Evolutionary conservation across 2,329 filamentous ascomycete genomes (phyloP).

Genomic region (Westerdykella aurantiaca): DNA sequence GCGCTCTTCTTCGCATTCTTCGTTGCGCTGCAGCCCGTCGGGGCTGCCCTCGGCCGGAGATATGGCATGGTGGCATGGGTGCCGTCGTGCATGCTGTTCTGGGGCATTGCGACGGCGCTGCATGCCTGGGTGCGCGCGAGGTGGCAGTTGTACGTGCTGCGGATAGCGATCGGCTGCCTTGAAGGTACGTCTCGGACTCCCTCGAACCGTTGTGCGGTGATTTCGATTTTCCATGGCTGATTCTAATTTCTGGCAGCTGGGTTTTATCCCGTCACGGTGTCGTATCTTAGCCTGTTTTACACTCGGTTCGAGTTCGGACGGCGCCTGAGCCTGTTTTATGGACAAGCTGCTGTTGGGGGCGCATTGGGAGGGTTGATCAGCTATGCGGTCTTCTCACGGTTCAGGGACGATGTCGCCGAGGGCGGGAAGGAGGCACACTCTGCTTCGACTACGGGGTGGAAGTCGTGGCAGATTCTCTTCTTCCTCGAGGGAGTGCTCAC

Average conservation of each 20-base stretch:
- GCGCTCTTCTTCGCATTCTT: conserved; percentile 56
- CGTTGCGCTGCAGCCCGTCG: conserved; percentile 53
- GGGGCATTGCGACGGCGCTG: conserved; percentile 46
- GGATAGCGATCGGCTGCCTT: conserved; percentile 44
- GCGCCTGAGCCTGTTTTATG: conserved; percentile 52
- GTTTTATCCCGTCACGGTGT: conserved; percentile 55
- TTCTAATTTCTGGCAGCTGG: conserved; percentile 43
- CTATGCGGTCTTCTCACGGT: conserved; percentile 45
- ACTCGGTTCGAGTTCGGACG: conserved; percentile 53
- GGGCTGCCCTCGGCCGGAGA: conserved; percentile 52
- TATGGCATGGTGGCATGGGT: conserved; percentile 53
- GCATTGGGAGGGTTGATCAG: conserved; percentile 53
- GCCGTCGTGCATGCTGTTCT: conserved; percentile 52
- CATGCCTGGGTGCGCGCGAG: conserved; percentile 43
- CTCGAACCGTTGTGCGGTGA: neutral
- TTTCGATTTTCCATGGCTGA: conserved; percentile 5
- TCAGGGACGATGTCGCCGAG: conserved; percentile 17
- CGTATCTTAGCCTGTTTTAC: conserved; percentile 56
- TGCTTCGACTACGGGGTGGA: conserved; percentile 27
- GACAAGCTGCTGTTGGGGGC: conserved; percentile 52
- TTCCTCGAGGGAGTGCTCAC: conserved; percentile 46
- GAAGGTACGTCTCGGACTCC: conserved; percentile 33
- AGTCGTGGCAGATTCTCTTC: conserved; percentile 49
- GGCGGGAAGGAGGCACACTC: conserved; percentile 2
- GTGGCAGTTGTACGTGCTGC: conserved; percentile 45